phyloP scores from a whole-genome alignment of 768 basidiomycete genomes.

The Dictyophora rubrovolvata region DNA sequence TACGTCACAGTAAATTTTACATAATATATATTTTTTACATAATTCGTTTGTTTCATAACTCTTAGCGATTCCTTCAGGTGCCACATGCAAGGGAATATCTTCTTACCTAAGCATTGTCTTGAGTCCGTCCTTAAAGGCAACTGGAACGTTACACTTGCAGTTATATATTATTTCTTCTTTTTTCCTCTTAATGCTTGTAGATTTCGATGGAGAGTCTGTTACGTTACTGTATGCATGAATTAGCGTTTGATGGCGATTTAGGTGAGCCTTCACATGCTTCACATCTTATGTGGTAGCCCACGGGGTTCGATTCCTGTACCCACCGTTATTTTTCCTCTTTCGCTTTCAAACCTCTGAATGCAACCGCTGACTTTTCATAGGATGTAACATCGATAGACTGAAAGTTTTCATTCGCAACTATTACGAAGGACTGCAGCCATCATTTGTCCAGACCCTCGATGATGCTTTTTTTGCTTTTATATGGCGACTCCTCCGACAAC shows the following conservation, averaged over 20 bases:
- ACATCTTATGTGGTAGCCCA: not conserved
- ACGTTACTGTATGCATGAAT: conserved; percentile 73
- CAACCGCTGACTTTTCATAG: conserved; percentile 28
- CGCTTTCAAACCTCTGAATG: conserved; percentile 3
- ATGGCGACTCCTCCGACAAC: conserved; percentile 70
- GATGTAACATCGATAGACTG: conserved; percentile 64
- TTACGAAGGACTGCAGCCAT: conserved; percentile 35
- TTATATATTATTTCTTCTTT: not conserved
- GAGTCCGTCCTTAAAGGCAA: too few relatives aligned
- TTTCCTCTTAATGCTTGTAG: conserved; percentile 3
- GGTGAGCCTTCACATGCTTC: conserved; percentile 46
- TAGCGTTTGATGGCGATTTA: conserved; percentile 84
- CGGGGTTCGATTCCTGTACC: conserved; percentile 9
- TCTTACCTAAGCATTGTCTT: too few relatives aligned
- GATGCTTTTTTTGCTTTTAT: conserved; percentile 70
- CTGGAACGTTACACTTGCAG: too few relatives aligned
- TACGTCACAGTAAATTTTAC: too few relatives aligned
- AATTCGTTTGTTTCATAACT: too few relatives aligned
- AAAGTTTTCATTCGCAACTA: conserved; percentile 61
- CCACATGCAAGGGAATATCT: too few relatives aligned
- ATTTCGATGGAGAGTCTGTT: conserved; percentile 77
- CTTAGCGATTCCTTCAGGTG: too few relatives aligned
- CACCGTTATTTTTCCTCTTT: conserved; percentile 12
- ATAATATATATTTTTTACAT: too few relatives aligned
- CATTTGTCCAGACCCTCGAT: conserved; percentile 51